Percentiles rank a stretch among this genome's conserved stretches.
Evolutionary conservation across 1,284 basidiomycete species (phyloP).

Genomic region (Heterobasidion parviporum): DNA sequence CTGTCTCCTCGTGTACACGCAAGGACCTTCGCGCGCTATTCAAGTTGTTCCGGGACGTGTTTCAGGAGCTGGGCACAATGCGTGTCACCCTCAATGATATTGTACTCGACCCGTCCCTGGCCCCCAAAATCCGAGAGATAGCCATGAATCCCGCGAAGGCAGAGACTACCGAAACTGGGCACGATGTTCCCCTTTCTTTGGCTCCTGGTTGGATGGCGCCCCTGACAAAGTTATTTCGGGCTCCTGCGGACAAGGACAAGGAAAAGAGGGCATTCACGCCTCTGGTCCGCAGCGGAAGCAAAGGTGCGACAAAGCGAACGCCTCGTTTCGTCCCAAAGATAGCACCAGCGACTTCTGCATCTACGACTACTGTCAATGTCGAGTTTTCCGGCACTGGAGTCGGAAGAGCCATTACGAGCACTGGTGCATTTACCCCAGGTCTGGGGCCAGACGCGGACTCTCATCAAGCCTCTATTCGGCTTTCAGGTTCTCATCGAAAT

Average conservation of each 20-base stretch:
- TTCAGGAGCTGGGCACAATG: slow-evolving; percentile 78
- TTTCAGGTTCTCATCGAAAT: slow-evolving; percentile 13
- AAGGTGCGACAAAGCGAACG: slow-evolving; percentile 2
- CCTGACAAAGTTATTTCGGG: slow-evolving; percentile 65
- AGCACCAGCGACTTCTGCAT: slow-evolving; percentile 75
- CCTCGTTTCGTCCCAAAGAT: slow-evolving; percentile 59
- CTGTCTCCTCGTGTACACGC: slow-evolving; percentile 57
- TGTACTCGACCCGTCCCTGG: slow-evolving; percentile 79
- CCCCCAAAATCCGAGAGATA: slow-evolving; percentile 62
- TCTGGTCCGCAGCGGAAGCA: slow-evolving; percentile 16
- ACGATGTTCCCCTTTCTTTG: slow-evolving; percentile 21
- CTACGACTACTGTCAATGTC: slow-evolving; percentile 85
- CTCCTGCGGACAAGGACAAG: slow-evolving; percentile 3
- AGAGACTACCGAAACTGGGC: slow-evolving; percentile 25
- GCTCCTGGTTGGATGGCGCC: slow-evolving; percentile 74
- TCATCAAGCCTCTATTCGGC: slow-evolving; percentile 8
- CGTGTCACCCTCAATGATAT: slow-evolving; percentile 85
- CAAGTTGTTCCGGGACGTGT: slow-evolving; percentile 80
- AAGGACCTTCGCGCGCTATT: slow-evolving; percentile 82
- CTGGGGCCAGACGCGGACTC: neutral
- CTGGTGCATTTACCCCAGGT: slow-evolving; percentile 25
- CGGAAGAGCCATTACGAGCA: slow-evolving; percentile 65
- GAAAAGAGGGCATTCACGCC: slow-evolving; percentile 19
- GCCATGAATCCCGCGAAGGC: slow-evolving; percentile 58
- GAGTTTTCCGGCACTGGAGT: slow-evolving; percentile 80